Evolutionary conservation across 306 rosid species (phyloP).

Genomic region (Begonia loranthoides): DNA sequence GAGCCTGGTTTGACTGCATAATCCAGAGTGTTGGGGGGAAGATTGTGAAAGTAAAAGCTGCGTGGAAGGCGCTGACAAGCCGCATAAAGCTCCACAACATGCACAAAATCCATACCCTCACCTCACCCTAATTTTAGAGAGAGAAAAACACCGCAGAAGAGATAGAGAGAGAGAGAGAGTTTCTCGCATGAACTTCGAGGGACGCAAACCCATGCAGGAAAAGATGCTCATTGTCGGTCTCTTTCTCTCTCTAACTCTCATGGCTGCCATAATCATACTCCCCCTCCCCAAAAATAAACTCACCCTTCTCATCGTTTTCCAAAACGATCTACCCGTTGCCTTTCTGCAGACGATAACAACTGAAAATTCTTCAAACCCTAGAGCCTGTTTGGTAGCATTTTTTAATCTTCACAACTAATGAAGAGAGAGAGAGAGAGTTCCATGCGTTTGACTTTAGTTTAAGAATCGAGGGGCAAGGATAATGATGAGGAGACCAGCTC

Average conservation of each 20-base stretch:
- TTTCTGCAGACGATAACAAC: no score
- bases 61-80: constrained; percentile 43
- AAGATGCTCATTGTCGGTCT: constrained; percentile 83
- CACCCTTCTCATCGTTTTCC: no score
- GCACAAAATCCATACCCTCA: no score
- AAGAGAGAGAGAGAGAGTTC: not conserved
- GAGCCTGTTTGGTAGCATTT: no score
- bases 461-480: constrained; percentile 3
- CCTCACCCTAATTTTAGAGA: no score
- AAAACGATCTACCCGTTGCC: no score
- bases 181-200: constrained; percentile 12
- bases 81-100: not conserved
- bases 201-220: constrained; percentile 27
- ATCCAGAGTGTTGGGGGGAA: constrained; percentile 24
- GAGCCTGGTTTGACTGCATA: constrained; percentile 24
- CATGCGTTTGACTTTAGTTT: constrained; percentile 3
- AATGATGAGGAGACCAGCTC: constrained; percentile 2
- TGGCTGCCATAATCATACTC: no score
- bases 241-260: constrained; percentile 10
- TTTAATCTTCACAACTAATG: not conserved
- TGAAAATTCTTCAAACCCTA: no score
- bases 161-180: no score
- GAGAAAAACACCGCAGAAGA: no score
- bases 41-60: constrained; percentile 9
- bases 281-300: no score